Evolutionary conservation across 345 rosid genomes (phyloP), one percentile per base, ranked within the genome.

Genomic region (Bruguiera sexangula): DNA sequence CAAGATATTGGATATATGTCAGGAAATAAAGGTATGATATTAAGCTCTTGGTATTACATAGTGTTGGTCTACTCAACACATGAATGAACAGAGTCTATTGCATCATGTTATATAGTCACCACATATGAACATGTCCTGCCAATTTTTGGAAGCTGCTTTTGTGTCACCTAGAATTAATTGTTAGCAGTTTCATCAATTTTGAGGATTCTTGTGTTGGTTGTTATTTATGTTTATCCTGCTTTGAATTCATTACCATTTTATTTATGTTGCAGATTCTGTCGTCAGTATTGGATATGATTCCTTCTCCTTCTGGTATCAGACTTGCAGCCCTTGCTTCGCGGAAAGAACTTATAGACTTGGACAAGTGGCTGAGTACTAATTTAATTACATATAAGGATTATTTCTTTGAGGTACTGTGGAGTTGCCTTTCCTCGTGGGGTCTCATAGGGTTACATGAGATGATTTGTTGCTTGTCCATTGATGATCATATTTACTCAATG

Each of bases 311-410:
- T 60, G 85, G 89, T 67, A 83, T 95, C 66, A 83, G 89, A 83
- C 79, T 95, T 76, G 96, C 97, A 31, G 89, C 89, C 59, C 85
- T 89, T 76, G 99, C 97, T 71, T 87, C 97, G 65, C 71, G 79
- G 69, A 87, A 87, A 79, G 99, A 88, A 53, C 75, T 78, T 70
- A 51, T 88, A 68, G 96, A 89, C 80, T 84, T 95, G 69, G 99
- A 95, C 70, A 83, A 81, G 75, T 95, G 99, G 99, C 82, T 91
- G 82, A 74, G 68, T 76, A 71, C 57, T 80, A 85, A 87, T 77
- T 75, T 92, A 69, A 75, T 69, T 74, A 71, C 74, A 68, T 82
- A 83, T 76, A 95, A 89, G 77, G 93, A 86, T 77, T 63, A 73
- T 64, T 91, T 92, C 81, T 89, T 88, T 37, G 96, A 88, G 97